phyloP scores from a whole-genome alignment of 345 rosid species.

The Eucalyptus pumila region DNA sequence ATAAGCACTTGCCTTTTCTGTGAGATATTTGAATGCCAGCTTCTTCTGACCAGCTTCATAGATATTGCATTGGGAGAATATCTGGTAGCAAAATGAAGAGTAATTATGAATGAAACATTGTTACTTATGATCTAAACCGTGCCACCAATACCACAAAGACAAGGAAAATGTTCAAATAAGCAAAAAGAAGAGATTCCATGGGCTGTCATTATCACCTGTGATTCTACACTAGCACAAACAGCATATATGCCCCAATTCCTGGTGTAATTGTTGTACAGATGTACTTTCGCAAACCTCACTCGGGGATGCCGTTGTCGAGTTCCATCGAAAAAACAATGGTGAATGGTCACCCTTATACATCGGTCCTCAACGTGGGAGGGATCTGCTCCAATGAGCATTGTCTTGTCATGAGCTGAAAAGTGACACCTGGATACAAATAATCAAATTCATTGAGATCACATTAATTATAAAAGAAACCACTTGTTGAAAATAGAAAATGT shows the following conservation, averaged over 20 bases:
- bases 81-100: constrained; percentile 20
- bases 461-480: not conserved
- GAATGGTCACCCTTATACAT: constrained; percentile 82
- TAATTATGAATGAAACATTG: not conserved
- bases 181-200: not conserved
- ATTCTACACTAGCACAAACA: constrained; percentile 84
- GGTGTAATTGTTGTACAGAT: constrained; percentile 82
- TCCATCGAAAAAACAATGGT: constrained; percentile 90
- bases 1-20: constrained; percentile 44
- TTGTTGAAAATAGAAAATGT: not conserved
- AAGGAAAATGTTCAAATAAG: not conserved
- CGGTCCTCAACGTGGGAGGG: constrained; percentile 64
- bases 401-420: constrained; percentile 77
- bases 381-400: constrained; percentile 85
- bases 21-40: constrained; percentile 77
- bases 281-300: constrained; percentile 77
- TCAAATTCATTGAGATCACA: not conserved
- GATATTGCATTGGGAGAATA: constrained; percentile 87
- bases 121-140: not conserved
- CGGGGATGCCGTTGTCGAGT: constrained; percentile 94
- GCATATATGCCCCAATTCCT: constrained; percentile 91
- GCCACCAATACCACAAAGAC: not conserved
- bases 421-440: constrained; percentile 45
- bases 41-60: constrained; percentile 93
- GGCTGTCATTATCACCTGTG: constrained; percentile 44